Evolutionary conservation across 371 early-diverging fungal genomes (phyloP), one percentile per base, ranked within the genome.

Genomic region (Sporodiniella umbellata): DNA sequence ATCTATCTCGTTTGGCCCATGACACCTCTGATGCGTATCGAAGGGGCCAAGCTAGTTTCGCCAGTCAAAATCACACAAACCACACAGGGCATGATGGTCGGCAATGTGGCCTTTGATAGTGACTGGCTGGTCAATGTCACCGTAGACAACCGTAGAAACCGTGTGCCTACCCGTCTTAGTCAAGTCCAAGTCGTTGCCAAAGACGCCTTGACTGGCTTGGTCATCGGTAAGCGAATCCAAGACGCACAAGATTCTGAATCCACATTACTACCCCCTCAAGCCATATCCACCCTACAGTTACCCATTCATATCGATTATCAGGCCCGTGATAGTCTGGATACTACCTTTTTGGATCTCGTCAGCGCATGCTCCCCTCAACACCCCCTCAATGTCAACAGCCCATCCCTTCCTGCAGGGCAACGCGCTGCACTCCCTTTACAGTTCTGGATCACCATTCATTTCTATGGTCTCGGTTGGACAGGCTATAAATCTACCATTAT

Each of bases 41-140:
- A 73, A 48, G 70, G 74, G 11, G 74, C 70, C 4, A 54, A 58
- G 2, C 47, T 73, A 11, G 58, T 60, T 3, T 45, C 56, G 4
- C 62, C 65, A 7, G 60, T 65, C 11, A 59, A 65, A 15, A 59
- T 69, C 3, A 63, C 66, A 1, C 62, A 69, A 33, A 69, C 69
- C 1, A 49, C 47, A 19, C 73, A 72, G 40, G 66, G 66, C n/a
- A 50, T 63, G 6, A 59, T 72, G 67, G 58, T 68, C 0, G 68
- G 73, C 8, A 73, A 69, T 49, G 65, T 69, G n/a, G 61, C 60
- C 1, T 73, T 73, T 40, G 74, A 73, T 45, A 67, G 63, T 23
- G 62, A 64, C 33, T 75, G 75, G 75, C 28, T 62, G 15, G 72
- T 75, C 12, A 68, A 69, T 35, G 45, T 71, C 8, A 68, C 68